Conservation (phyloP, 2,329 filamentous ascomycete genomes). For the Aureobasidium subglaciale region DNA sequence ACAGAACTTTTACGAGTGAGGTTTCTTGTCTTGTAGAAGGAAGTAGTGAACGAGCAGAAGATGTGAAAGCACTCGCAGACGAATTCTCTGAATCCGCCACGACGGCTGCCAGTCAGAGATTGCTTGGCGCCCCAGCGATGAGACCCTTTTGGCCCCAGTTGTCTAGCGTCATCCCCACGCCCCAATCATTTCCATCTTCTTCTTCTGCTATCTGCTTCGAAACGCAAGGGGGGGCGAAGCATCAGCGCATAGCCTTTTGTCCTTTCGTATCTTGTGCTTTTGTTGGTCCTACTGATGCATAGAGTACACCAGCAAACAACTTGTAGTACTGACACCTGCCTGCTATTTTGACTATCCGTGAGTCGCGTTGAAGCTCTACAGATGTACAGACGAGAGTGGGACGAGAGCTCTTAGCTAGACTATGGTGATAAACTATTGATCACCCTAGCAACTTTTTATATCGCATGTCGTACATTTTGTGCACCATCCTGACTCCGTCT, state of each 20-base stretch:
- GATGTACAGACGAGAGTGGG: too few species aligned
- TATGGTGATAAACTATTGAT: too few species aligned
- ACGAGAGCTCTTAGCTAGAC: too few species aligned
- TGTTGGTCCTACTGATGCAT: too few species aligned
- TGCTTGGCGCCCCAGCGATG: not conserved
- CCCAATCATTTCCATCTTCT: conserved; percentile 7
- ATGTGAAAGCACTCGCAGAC: not conserved
- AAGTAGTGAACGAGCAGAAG: not conserved
- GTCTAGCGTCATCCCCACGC: not conserved
- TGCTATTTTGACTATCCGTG: too few species aligned
- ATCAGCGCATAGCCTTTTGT: not conserved
- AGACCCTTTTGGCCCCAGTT: not conserved
- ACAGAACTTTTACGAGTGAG: conserved; percentile 11
- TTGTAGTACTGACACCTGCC: too few species aligned
- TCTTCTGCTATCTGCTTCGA: not conserved
- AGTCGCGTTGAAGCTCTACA: too few species aligned
- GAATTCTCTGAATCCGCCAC: not conserved
- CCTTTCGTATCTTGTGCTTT: too few species aligned
- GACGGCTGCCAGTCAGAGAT: not conserved
- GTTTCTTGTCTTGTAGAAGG: conserved; percentile 1
- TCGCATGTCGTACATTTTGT: too few species aligned
- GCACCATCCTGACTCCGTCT: too few species aligned
- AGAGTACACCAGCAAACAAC: too few species aligned
- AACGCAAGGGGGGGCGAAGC: not conserved
- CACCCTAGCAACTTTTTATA: too few species aligned